Conservation (phyloP, 129 eudicot species). For the Logfia minima region DNA sequence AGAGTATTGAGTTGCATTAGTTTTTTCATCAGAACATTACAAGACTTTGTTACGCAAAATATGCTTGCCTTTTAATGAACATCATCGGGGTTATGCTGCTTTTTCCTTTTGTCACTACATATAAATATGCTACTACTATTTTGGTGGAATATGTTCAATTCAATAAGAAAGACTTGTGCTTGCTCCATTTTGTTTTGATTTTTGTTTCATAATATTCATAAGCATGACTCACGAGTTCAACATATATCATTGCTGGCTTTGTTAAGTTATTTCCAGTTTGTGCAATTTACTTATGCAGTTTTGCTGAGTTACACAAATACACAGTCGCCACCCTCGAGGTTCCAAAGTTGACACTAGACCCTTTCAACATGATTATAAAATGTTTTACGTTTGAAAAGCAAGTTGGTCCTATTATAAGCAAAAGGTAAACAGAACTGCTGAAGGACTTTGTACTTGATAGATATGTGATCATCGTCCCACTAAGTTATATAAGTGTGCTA, state of each 20-base stretch:
- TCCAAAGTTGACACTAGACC: background rate
- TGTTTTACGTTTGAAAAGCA: background rate
- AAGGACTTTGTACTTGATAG: background rate
- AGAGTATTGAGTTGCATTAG: slow-evolving; percentile 48
- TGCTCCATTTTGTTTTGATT: slow-evolving; percentile 17
- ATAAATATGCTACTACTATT: slow-evolving; percentile 29
- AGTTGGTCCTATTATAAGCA: background rate
- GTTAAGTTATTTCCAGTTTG: background rate
- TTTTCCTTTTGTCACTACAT: slow-evolving; percentile 15
- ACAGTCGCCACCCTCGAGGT: background rate
- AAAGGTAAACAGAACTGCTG: background rate
- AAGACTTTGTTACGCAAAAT: slow-evolving; percentile 23
- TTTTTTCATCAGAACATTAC: slow-evolving; percentile 29
- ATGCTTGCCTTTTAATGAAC: slow-evolving; percentile 30
- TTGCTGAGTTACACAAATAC: background rate
- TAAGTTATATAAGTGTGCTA: background rate
- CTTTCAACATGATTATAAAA: background rate
- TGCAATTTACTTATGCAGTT: background rate
- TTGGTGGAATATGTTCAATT: slow-evolving; percentile 31
- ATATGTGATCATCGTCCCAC: background rate
- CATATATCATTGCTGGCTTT: background rate
- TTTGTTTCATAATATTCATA: background rate
- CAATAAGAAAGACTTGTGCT: slow-evolving; percentile 30
- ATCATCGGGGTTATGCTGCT: slow-evolving; percentile 10
- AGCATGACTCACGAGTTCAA: background rate